A percentile compares a stretch with the other conserved stretches of the same genome.
phyloP scores from a whole-genome alignment of 257 asterid genomes.

The Capsicum rhomboideum region DNA sequence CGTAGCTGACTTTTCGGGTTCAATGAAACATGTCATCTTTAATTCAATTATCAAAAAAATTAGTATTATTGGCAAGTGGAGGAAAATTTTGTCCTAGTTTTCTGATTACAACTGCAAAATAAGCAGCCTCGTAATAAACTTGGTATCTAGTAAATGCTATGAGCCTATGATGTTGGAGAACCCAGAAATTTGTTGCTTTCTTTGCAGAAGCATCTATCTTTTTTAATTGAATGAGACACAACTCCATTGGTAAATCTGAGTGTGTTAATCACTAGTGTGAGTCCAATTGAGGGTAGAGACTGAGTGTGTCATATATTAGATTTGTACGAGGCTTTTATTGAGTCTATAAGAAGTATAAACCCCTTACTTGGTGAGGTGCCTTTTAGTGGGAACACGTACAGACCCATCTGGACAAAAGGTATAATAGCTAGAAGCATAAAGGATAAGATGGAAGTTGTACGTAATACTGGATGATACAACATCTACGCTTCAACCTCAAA shows the following conservation, averaged over 20 bases:
- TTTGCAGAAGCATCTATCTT: not conserved
- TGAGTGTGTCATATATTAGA: not conserved
- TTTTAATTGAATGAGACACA: not conserved
- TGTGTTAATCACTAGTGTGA: not conserved
- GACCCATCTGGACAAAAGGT: no score
- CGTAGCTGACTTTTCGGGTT: not conserved
- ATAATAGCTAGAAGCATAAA: no score
- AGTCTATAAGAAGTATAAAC: no score
- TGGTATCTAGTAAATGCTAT: not conserved
- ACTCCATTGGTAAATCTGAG: not conserved
- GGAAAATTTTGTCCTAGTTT: not conserved
- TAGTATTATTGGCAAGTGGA: not conserved
- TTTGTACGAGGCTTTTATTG: not conserved
- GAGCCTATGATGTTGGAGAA: not conserved
- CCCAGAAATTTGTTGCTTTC: not conserved
- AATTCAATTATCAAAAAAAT: not conserved
- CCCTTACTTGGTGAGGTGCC: no score
- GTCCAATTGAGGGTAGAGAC: not conserved
- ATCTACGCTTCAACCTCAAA: not conserved
- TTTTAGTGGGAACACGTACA: no score
- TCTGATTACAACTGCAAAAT: not conserved
- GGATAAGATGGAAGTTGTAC: no score
- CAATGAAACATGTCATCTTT: not conserved
- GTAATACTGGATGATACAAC: not conserved
- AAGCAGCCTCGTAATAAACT: not conserved